Conservation (phyloP, 495 filamentous ascomycete genomes). For the Aspergillus kassunensis region DNA sequence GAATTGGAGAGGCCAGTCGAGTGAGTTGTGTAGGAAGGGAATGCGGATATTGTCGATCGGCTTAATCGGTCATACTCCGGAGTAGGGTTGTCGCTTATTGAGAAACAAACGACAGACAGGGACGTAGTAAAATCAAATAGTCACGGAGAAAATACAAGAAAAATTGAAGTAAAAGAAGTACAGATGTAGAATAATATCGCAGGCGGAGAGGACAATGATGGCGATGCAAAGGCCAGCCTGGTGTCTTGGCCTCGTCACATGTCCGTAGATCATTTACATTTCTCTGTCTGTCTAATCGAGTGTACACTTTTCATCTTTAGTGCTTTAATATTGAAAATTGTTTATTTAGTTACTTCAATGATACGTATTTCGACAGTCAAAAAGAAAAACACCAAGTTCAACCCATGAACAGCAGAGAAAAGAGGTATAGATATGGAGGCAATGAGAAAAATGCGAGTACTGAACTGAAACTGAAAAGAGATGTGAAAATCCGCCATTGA, state of each 20-base stretch:
- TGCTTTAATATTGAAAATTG: too few species aligned
- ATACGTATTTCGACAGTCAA: background rate
- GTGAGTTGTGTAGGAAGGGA: background rate
- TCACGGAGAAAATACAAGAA: background rate
- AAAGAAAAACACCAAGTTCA: constrained; percentile 3
- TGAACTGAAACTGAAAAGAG: constrained; percentile 9
- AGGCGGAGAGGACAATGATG: constrained; percentile 4
- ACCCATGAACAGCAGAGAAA: constrained; percentile 5
- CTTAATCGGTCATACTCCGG: constrained; percentile 6
- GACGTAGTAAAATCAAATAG: background rate
- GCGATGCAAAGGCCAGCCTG: constrained; percentile 28
- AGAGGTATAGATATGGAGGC: background rate
- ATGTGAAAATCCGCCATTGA: constrained; percentile 12
- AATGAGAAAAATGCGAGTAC: background rate
- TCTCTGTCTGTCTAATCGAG: too few species aligned
- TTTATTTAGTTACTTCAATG: too few species aligned
- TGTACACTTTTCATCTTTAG: too few species aligned
- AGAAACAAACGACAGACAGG: too few species aligned
- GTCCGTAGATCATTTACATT: too few species aligned
- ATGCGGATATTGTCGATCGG: background rate
- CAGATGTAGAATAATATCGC: background rate
- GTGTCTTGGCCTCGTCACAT: constrained; percentile 28
- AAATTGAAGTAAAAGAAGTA: background rate
- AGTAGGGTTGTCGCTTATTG: background rate
- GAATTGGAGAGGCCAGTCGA: background rate